Conservation (phyloP, 257 asterid genomes). For the Solanum peruvianum region DNA sequence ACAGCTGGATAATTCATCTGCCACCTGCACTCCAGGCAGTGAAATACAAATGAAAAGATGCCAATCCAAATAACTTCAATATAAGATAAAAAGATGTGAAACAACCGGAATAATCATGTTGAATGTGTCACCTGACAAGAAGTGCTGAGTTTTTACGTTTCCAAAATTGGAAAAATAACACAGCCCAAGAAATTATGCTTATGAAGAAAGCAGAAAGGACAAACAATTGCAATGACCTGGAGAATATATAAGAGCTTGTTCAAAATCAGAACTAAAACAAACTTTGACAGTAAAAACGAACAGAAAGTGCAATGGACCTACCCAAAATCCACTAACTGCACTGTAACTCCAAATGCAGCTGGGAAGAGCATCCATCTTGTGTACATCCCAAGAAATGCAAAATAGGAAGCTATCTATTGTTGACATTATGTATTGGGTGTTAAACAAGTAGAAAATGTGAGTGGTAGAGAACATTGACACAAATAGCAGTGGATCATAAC, state of each 20-base stretch:
- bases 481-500: neutral
- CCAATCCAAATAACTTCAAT: neutral
- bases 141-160: constrained; percentile 82
- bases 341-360: constrained; percentile 62
- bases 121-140: constrained; percentile 42
- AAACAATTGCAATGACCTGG: constrained; percentile 61
- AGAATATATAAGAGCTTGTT: neutral
- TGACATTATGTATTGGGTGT: neutral
- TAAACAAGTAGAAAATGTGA: neutral
- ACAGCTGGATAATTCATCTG: constrained; percentile 43
- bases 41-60: neutral
- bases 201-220: constrained; percentile 84
- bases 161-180: constrained; percentile 88
- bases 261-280: neutral
- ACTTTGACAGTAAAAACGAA: neutral
- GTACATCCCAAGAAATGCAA: constrained; percentile 87
- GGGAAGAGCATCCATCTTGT: constrained; percentile 93
- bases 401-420: constrained; percentile 78
- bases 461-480: constrained; percentile 1
- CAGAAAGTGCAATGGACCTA: constrained; percentile 17
- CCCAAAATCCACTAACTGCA: constrained; percentile 86
- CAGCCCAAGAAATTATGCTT: constrained; percentile 81
- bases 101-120: neutral
- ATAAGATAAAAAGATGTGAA: neutral
- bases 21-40: constrained; percentile 42